Evolutionary conservation across 768 basidiomycete species (phyloP).

Genomic region (Suillus plorans): DNA sequence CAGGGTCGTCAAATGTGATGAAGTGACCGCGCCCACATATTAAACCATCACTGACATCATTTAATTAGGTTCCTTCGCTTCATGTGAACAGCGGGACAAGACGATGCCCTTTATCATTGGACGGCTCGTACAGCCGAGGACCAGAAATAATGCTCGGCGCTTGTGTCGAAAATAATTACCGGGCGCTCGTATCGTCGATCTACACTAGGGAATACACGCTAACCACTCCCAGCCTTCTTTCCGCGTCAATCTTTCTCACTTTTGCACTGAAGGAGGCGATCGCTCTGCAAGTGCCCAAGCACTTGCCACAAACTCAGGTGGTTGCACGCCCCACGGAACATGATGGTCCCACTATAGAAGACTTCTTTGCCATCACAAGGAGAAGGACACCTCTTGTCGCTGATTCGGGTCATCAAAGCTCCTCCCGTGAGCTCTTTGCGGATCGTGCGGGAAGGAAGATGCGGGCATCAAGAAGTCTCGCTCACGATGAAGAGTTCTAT

Average conservation of each 20-base stretch:
- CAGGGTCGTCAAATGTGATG: constrained; percentile 26
- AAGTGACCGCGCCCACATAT: constrained; percentile 13
- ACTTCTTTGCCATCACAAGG: constrained; percentile 42
- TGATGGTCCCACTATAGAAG: constrained; percentile 54
- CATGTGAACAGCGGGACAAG: constrained; percentile 28
- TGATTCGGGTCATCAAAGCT: constrained; percentile 35
- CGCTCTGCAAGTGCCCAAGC: constrained; percentile 44
- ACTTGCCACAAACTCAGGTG: constrained; percentile 50
- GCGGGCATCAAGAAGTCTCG: constrained; percentile 33
- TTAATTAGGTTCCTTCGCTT: constrained; percentile 18
- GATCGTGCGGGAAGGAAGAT: constrained; percentile 31
- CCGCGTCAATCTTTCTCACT: constrained; percentile 50
- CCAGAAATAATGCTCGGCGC: constrained; percentile 4
- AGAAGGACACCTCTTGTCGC: constrained; percentile 51
- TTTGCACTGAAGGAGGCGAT: constrained; percentile 51
- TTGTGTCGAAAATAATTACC: constrained; percentile 4
- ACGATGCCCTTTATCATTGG: constrained; percentile 20
- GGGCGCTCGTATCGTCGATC: constrained; percentile 7
- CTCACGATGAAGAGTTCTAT: constrained; percentile 40
- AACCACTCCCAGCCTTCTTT: constrained; percentile 37
- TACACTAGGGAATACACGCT: constrained; percentile 23
- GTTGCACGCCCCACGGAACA: constrained; percentile 44
- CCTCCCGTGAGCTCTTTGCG: constrained; percentile 29
- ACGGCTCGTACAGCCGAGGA: constrained; percentile 22
- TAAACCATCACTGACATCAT: constrained; percentile 18